These are phyloP conservation scores for Digitaria exilis DNA, from an alignment of 202 grass and related monocot species.

Conservation along the genomic window DNA sequence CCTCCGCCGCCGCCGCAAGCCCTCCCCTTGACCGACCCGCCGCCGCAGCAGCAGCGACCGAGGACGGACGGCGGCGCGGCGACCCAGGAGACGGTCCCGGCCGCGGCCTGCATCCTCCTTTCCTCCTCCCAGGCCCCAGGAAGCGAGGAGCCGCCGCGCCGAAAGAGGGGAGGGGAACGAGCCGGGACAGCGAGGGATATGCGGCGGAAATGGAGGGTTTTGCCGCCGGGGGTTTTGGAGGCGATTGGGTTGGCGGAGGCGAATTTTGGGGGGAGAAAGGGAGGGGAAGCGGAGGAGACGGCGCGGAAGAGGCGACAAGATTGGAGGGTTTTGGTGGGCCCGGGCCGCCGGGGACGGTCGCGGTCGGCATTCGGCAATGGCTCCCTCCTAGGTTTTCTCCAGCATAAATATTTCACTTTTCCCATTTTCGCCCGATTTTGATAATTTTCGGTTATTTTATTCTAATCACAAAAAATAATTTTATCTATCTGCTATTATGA, in stretches of 20 bases:
- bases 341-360: constrained; percentile 9
- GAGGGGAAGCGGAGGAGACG: not conserved
- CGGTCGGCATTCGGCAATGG: constrained; percentile 13
- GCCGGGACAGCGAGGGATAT: not conserved
- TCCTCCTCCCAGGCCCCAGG: not conserved
- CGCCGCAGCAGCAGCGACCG: constrained; percentile 43
- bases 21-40: not conserved
- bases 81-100: constrained; percentile 48
- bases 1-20: not conserved
- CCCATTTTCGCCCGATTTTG: not conserved
- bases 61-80: constrained; percentile 54
- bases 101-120: constrained; percentile 47
- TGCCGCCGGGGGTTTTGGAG: constrained; percentile 30
- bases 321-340: constrained; percentile 32
- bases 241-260: not conserved
- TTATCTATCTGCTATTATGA: no score
- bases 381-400: constrained; percentile 42
- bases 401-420: not conserved
- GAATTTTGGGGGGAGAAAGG: not conserved
- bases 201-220: constrained; percentile 37
- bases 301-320: constrained; percentile 44
- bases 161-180: not conserved
- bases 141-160: not conserved
- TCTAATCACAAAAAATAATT: no score
- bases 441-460: no score